phyloP scores from a whole-genome alignment of 805 yeast genomes.

The Yarrowia sp. region DNA sequence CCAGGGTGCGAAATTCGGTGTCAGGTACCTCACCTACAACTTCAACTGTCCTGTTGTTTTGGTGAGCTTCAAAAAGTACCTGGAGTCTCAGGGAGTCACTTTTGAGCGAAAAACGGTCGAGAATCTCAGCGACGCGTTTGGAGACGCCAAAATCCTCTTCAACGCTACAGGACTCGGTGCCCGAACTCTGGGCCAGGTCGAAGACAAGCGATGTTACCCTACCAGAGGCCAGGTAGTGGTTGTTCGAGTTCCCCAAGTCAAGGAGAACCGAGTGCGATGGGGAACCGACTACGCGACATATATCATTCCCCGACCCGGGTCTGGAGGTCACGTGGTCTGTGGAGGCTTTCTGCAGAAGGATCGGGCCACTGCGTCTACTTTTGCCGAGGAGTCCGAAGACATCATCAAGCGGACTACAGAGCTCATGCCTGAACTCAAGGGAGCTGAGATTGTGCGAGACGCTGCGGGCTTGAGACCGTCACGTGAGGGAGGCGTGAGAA shows the following conservation, averaged over 20 bases:
- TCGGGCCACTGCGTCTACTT: slow-evolving; percentile 68
- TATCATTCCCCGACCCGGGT: slow-evolving; percentile 72
- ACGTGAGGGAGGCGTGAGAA: slow-evolving; percentile 75
- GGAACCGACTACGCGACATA: slow-evolving; percentile 69
- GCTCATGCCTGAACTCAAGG: slow-evolving; percentile 54
- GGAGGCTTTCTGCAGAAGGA: slow-evolving; percentile 77
- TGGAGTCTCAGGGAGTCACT: slow-evolving; percentile 59
- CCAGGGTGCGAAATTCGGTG: slow-evolving; percentile 62
- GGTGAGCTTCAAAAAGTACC: slow-evolving; percentile 55
- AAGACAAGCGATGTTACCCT: slow-evolving; percentile 68
- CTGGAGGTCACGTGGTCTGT: slow-evolving; percentile 69
- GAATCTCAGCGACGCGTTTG: slow-evolving; percentile 63
- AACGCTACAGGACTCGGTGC: slow-evolving; percentile 84
- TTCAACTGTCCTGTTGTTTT: slow-evolving; percentile 75
- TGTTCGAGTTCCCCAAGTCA: slow-evolving; percentile 70
- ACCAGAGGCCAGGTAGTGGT: slow-evolving; percentile 83
- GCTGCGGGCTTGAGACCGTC: slow-evolving; percentile 81
- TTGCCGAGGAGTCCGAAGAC: slow-evolving; percentile 62
- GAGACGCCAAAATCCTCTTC: slow-evolving; percentile 59
- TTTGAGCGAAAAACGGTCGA: slow-evolving; percentile 57
- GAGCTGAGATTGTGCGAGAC: slow-evolving; percentile 62
- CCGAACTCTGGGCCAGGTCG: slow-evolving; percentile 65
- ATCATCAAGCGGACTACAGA: slow-evolving; percentile 65
- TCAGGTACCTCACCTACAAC: slow-evolving; percentile 65
- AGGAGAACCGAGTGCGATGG: slow-evolving; percentile 62